Conservation (phyloP, 2,329 filamentous ascomycete genomes). For the Aspergillus ochraceus region DNA sequence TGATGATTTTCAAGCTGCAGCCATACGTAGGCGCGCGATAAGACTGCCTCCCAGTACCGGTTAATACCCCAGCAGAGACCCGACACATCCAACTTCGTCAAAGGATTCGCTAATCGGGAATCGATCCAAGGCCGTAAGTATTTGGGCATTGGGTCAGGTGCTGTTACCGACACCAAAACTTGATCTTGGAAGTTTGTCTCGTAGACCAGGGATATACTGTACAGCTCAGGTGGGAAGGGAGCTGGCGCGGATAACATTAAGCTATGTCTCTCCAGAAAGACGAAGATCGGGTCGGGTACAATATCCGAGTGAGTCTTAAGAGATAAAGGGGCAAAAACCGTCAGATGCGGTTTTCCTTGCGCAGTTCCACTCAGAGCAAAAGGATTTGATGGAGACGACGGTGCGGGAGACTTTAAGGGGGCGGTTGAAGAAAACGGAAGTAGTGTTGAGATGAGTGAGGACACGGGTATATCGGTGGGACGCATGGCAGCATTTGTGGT, state of each 20-base stretch:
- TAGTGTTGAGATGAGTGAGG: constrained; percentile 39
- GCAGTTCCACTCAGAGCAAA: constrained; percentile 54
- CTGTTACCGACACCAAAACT: constrained; percentile 33
- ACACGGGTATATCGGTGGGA: constrained; percentile 28
- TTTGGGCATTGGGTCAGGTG: constrained; percentile 28
- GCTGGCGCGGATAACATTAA: constrained; percentile 36
- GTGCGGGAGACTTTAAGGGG: constrained; percentile 22
- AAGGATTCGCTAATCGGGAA: constrained; percentile 33
- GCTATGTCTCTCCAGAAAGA: constrained; percentile 32
- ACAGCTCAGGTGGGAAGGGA: constrained; percentile 37
- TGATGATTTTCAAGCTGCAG: constrained; percentile 31
- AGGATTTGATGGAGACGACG: constrained; percentile 62
- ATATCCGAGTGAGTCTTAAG: constrained; percentile 45
- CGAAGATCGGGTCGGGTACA: constrained; percentile 18
- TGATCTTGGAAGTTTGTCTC: constrained; percentile 37
- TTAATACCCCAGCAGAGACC: constrained; percentile 45
- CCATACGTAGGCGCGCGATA: constrained; percentile 42
- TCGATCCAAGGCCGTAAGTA: constrained; percentile 37
- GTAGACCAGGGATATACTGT: constrained; percentile 35
- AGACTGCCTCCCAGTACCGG: constrained; percentile 42
- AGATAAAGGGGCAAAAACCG: constrained; percentile 68
- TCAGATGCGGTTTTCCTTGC: constrained; percentile 68
- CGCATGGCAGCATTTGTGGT: constrained; percentile 16
- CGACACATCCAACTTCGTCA: constrained; percentile 39
- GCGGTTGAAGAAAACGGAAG: constrained; percentile 40